Evolutionary conservation across 2,329 filamentous ascomycete genomes (phyloP).

Genomic region (Aureobasidium pullulans): DNA sequence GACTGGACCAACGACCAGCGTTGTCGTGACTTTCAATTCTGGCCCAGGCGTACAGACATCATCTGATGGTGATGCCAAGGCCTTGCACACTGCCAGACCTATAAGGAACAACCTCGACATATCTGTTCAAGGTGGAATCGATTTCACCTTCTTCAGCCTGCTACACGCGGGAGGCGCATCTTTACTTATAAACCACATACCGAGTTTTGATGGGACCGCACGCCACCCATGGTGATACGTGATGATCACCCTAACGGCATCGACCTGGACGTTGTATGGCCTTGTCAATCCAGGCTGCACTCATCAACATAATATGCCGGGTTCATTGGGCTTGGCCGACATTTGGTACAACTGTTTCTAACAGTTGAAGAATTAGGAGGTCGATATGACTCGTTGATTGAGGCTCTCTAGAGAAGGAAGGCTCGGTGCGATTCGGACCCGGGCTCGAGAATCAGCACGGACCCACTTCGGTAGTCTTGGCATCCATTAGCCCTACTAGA

Average conservation of each 20-base stretch:
- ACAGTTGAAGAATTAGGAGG: not conserved
- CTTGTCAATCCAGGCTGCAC: not conserved
- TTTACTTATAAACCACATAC: not conserved
- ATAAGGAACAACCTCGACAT: not conserved
- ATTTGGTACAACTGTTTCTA: not conserved
- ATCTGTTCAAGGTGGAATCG: not conserved
- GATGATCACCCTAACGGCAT: not conserved
- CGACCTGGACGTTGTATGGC: not conserved
- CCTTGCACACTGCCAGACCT: not conserved
- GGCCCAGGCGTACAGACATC: not conserved
- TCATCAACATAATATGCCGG: too few relatives aligned
- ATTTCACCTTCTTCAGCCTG: not conserved
- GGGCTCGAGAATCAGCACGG: not conserved
- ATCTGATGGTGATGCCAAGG: not conserved
- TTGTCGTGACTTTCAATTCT: not conserved
- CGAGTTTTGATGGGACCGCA: not conserved
- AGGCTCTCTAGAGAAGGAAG: not conserved
- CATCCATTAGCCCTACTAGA: too few relatives aligned
- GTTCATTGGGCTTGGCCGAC: not conserved
- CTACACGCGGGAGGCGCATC: not conserved
- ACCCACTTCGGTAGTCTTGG: not conserved
- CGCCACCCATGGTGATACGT: not conserved
- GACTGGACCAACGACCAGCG: not conserved
- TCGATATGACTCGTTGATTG: not conserved
- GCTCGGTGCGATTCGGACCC: too few relatives aligned